Base-by-base conservation (phyloP, 371 early-diverging fungal species). In the Lichtheimia ramosa region DNA sequence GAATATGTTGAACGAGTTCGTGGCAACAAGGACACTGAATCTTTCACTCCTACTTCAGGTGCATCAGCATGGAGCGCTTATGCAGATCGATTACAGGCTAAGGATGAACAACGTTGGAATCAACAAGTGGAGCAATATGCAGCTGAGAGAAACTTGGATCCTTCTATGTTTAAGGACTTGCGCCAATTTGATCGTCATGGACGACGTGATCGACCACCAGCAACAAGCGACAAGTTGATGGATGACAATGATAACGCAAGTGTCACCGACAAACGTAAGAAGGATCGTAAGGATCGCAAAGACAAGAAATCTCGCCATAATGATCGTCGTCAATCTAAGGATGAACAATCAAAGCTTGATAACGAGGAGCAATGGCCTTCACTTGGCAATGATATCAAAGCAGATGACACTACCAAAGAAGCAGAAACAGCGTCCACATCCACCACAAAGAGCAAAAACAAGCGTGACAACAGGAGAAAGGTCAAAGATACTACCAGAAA, bases 111-210 rank as follows among this genome's bases (percentile, higher is more conserved):
- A 12, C 53, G 54, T 4, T 53, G 54, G 61, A 46, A 48, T 13
- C 24, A 39, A 5, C 39, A 42, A 8, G 43, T 61, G 18, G 48
- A 54, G 28, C 20, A 48, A 24, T 61, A 54, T 48, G 61, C 61
- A n/a, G 61, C 53, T 24, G 61, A 61, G 43, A 43, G 61, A 7
- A 61, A 61, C 23, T n/a, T 54, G 27, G 61, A 61, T 53, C 61
- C 61, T 18, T 21, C 48, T 16, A 20, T 53, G 2, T 54, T 54
- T 20, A 41, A 54, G 13, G 54, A 54, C 16, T 25, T 61, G 40
- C 43, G 61, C 2, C 49, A 23, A 10, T 18, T 13, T 6, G 56
- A 55, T n/a, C 56, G 56, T 21, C 43, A 16, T 14, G 39, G 40
- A 43, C 56, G 43, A 20, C 56, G 39, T 5, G 41, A 42, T 7